Conservation (phyloP, 2,329 filamentous ascomycete species). For the Claviceps sp. region DNA sequence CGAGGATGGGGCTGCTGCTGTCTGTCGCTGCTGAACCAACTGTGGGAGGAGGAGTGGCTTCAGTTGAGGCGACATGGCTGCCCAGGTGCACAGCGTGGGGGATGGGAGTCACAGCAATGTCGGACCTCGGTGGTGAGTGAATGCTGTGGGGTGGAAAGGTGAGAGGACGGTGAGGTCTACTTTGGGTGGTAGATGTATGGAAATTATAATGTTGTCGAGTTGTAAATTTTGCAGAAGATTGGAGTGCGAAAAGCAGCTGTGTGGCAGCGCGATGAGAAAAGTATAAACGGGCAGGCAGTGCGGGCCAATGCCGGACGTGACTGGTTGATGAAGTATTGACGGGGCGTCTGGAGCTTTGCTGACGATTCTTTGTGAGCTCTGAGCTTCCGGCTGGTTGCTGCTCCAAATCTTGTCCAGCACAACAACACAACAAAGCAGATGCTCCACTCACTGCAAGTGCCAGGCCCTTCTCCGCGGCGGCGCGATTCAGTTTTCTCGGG, state of each 20-base stretch:
- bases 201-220: too few species aligned
- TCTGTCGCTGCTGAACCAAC: conserved; percentile 4
- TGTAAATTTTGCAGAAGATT: too few species aligned
- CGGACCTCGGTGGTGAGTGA: background rate
- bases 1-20: conserved; percentile 9
- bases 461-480: too few species aligned
- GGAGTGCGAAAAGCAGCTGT: too few species aligned
- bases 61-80: conserved; percentile 5
- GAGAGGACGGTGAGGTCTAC: background rate
- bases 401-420: background rate
- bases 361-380: conserved; percentile 1
- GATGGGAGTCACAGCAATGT: conserved; percentile 1
- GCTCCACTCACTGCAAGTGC: background rate
- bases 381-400: background rate
- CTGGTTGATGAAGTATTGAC: too few species aligned
- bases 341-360: background rate
- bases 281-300: background rate
- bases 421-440: background rate
- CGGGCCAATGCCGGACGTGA: background rate
- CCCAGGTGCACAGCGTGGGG: conserved; percentile 1
- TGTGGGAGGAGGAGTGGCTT: conserved; percentile 6
- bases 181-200: too few species aligned
- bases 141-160: background rate
- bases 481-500: too few species aligned
- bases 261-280: too few species aligned